Base-by-base conservation (phyloP, 345 rosid species). In the Sisymbrium irio region DNA sequence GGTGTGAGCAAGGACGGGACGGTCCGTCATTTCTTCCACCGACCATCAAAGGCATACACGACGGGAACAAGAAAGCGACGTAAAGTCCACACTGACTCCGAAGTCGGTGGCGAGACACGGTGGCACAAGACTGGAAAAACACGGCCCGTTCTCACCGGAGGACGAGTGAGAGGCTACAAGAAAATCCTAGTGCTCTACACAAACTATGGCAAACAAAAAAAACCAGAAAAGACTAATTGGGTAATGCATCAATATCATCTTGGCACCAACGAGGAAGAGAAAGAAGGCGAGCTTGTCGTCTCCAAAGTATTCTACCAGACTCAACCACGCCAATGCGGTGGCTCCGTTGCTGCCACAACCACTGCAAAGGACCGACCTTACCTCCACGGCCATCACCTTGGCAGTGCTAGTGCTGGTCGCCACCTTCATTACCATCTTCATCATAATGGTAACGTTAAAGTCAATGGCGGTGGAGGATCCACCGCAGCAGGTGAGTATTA, bases 61-160 rank as follows among this genome's bases (percentile, higher is more conserved):
- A 95, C 99, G 0, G 99, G 99, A 27, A 95, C 96, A 33, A 78
- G 99, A 71, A 95, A 95, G 69, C 80, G 99, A 27, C 85, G 99
- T 46, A 95, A 95, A 79, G 97, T 95, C 30, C 91, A 87, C 78
- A 84, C 97, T 0, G 93, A 91, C 20, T 65, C 83, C 2, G 96
- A 78, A 13, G 74, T 72, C n/a, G 82, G 88, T 1, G 88, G 97
- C 0, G 98, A 94, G 82, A 94, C 98, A 33, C 75, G 98, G 69
- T 94, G 98, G 98, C 98, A 94, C 75, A 95, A 95, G 75, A 95
- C 99, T 4, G 99, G 99, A 1, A 95, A 95, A 78, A 95, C 99
- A 9, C 79, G 98, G 60, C 92, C 98, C 8, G 96, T 94, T 51
- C 72, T 80, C 2, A 64, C 80, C 9, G 68, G 80, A 13, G 92